Conservation (phyloP, 148 eudicot species). For the Limonium bicolor region DNA sequence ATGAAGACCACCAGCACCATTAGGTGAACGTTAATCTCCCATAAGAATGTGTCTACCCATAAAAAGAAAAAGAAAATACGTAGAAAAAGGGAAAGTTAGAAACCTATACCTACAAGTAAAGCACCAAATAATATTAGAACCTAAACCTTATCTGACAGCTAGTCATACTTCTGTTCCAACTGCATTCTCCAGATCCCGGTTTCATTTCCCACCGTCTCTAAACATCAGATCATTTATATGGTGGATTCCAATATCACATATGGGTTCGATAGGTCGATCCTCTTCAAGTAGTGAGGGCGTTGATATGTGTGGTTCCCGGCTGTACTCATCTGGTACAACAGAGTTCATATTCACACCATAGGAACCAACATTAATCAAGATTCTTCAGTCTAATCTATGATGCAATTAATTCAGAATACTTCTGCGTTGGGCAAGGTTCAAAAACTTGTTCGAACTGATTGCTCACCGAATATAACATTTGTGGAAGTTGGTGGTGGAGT, state of each 20-base stretch:
- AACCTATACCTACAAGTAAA: too few relatives aligned
- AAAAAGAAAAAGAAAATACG: too few relatives aligned
- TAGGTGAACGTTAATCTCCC: too few relatives aligned
- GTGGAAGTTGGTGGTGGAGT: slow-evolving; percentile 81
- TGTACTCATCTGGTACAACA: slow-evolving; percentile 47
- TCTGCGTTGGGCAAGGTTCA: neutral
- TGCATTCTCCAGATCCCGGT: too few relatives aligned
- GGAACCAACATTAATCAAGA: neutral
- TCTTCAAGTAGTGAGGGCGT: slow-evolving; percentile 18
- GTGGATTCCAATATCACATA: slow-evolving; percentile 56
- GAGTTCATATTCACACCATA: neutral
- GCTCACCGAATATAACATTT: slow-evolving; percentile 54
- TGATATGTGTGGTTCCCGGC: slow-evolving; percentile 40
- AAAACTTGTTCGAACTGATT: neutral
- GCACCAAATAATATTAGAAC: too few relatives aligned
- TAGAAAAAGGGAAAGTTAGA: too few relatives aligned
- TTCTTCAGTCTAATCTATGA: neutral
- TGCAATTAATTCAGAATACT: neutral
- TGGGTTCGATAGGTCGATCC: slow-evolving; percentile 72
- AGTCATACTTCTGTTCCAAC: too few relatives aligned
- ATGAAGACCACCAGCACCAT: too few relatives aligned
- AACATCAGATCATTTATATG: slow-evolving; percentile 64
- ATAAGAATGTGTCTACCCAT: too few relatives aligned
- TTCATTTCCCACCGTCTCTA: neutral
- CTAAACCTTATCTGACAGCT: too few relatives aligned